These are phyloP conservation scores for Mesembryanthemum crystallinum DNA, from an alignment of 148 eudicot genomes.

Conservation along the genomic window DNA sequence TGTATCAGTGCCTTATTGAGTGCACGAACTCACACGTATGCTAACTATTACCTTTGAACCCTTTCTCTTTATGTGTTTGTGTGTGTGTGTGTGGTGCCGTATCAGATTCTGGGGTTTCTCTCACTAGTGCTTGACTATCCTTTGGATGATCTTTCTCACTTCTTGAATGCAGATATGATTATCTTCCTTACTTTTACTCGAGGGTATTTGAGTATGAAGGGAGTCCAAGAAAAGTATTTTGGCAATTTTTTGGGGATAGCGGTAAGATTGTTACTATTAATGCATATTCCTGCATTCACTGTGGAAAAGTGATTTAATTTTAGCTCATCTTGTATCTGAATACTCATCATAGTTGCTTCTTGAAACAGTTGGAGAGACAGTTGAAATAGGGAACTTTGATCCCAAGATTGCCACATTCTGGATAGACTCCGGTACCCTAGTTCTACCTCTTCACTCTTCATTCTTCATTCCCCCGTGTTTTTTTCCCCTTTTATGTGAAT, in stretches of 20 bases:
- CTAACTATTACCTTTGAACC: slow-evolving; percentile 1
- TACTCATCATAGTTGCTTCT: slow-evolving; percentile 14
- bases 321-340: slow-evolving; percentile 6
- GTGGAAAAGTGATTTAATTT: neutral
- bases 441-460: neutral
- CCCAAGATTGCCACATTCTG: slow-evolving; percentile 97
- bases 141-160: slow-evolving; percentile 10
- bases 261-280: slow-evolving; percentile 40
- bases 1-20: slow-evolving; percentile 72
- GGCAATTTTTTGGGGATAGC: slow-evolving; percentile 98
- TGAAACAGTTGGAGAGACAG: slow-evolving; percentile 83
- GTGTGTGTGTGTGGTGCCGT: neutral
- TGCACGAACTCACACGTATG: slow-evolving; percentile 69
- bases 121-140: neutral
- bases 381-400: slow-evolving; percentile 90
- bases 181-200: slow-evolving; percentile 92
- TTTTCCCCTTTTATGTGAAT: neutral
- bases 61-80: neutral
- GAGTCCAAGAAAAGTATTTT: slow-evolving; percentile 92
- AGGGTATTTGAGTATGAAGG: slow-evolving; percentile 98
- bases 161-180: slow-evolving; percentile 61
- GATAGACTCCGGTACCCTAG: slow-evolving; percentile 75
- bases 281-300: slow-evolving; percentile 6
- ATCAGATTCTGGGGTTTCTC: neutral
- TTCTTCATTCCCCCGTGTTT: neutral